Base-by-base conservation (phyloP, 257 asterid genomes). In the Linaria vulgaris region DNA sequence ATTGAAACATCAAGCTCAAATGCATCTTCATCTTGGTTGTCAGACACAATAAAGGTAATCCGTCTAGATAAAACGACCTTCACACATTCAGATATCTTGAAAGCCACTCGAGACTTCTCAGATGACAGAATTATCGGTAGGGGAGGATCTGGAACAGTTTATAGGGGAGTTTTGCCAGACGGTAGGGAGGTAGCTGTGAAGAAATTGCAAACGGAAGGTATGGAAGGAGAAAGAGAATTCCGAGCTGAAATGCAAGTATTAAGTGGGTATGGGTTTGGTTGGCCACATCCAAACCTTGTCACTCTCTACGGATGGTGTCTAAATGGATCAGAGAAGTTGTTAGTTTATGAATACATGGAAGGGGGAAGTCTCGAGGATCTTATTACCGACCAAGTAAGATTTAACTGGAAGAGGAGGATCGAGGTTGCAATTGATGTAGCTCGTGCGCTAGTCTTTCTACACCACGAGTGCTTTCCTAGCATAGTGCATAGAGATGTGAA, bases 261-360 rank as follows among this genome's bases (percentile, higher is more conserved):
- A 5, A 83, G 88, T 16, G 91, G 96, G 44, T 80, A 85, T 46
- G 92, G 94, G 0, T 71, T 85, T 0, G 89, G 96, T 12, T 85
- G 99, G 99, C 96, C 96, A 5, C 97, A 94, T 69, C 99, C 99
- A 0, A 94, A 94, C 76, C 83, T 94, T 0, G 99, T 94, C 12
- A 66, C 81, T 5, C 86, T 94, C 1, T 90, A 83, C 5, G 99
- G 99, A 1, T 94, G 99, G 97, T 94, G 95, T 25, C 86, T 90
- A 0, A 74, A 81, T 4, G 94, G 96, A 30, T 74, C 95, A 1
- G 97, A 89, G 65, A 94, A 94, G 81, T 50, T 94, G 30, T 68
- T 94, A 10, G 97, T 94, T 31, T 94, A 87, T 20, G 95, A 90
- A 73, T 94, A 77, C 79, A 94, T 94, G 97, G 95, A 83, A 59